Evolutionary conservation across 768 basidiomycete species (phyloP).

Genomic region (Leccinellum luteum): DNA sequence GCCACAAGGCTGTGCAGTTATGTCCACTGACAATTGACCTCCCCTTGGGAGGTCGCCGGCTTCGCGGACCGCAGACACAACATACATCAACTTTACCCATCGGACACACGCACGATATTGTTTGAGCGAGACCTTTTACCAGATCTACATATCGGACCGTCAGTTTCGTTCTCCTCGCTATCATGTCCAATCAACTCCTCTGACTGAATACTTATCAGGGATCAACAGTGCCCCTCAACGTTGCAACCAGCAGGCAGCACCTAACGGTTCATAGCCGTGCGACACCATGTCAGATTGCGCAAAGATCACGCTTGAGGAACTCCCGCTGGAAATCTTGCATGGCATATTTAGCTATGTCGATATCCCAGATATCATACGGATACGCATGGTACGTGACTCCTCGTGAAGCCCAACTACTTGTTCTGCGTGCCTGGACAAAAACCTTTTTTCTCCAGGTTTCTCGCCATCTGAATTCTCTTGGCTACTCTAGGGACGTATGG

Average conservation of each 20-base stretch:
- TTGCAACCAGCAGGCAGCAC: too few species aligned
- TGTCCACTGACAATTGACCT: too few species aligned
- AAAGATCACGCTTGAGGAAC: slow-evolving; percentile 1
- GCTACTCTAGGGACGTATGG: slow-evolving; percentile 14
- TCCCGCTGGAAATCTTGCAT: slow-evolving; percentile 15
- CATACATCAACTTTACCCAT: neutral
- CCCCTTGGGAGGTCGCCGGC: too few species aligned
- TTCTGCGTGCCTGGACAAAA: neutral
- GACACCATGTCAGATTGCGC: neutral
- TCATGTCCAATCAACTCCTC: neutral
- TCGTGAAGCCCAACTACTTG: neutral
- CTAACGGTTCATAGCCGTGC: too few species aligned
- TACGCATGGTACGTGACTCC: slow-evolving; percentile 14
- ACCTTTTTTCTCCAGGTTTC: slow-evolving; percentile 6
- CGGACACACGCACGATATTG: neutral
- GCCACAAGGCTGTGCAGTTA: too few species aligned
- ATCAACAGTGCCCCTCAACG: too few species aligned
- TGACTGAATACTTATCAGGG: neutral
- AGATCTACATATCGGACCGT: neutral
- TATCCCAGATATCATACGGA: slow-evolving; percentile 14
- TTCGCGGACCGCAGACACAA: too few species aligned
- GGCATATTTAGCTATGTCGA: slow-evolving; percentile 13
- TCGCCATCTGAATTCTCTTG: slow-evolving; percentile 6
- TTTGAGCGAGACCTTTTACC: too few species aligned
- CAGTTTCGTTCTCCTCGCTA: neutral